phyloP scores from a whole-genome alignment of 1,284 basidiomycete species.

The Ceratobasidium sp. region DNA sequence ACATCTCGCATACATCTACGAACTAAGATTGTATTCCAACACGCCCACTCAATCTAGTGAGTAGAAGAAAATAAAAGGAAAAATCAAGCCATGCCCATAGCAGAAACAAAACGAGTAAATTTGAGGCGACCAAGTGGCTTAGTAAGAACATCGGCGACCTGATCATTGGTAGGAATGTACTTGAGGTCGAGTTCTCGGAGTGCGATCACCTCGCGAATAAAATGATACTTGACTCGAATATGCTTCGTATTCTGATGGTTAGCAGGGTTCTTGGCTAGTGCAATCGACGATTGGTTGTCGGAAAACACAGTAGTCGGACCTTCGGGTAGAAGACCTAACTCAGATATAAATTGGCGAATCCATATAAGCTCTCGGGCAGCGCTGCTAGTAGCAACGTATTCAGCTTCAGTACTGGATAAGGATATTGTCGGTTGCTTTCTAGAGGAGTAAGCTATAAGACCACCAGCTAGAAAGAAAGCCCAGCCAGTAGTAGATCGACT shows the following conservation, averaged over 20 bases:
- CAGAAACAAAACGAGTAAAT: neutral
- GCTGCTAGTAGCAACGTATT: slow-evolving; percentile 51
- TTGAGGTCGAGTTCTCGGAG: slow-evolving; percentile 47
- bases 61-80: neutral
- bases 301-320: slow-evolving; percentile 38
- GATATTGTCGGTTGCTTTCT: slow-evolving; percentile 49
- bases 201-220: slow-evolving; percentile 47
- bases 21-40: neutral
- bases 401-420: slow-evolving; percentile 50
- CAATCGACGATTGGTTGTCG: slow-evolving; percentile 47
- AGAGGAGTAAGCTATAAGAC: slow-evolving; percentile 22
- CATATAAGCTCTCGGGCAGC: slow-evolving; percentile 48
- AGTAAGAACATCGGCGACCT: slow-evolving; percentile 55
- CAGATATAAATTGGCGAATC: slow-evolving; percentile 42
- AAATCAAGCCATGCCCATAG: neutral
- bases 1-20: neutral
- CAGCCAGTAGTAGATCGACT: slow-evolving; percentile 22
- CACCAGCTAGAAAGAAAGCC: neutral
- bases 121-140: slow-evolving; percentile 49
- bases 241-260: slow-evolving; percentile 46
- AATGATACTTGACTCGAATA: slow-evolving; percentile 48
- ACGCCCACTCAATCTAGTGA: neutral
- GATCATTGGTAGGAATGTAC: slow-evolving; percentile 49
- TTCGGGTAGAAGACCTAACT: slow-evolving; percentile 20
- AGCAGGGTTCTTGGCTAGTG: slow-evolving; percentile 45